Conservation (phyloP, 1,284 basidiomycete species). For the Sporisorium scitamineum region DNA sequence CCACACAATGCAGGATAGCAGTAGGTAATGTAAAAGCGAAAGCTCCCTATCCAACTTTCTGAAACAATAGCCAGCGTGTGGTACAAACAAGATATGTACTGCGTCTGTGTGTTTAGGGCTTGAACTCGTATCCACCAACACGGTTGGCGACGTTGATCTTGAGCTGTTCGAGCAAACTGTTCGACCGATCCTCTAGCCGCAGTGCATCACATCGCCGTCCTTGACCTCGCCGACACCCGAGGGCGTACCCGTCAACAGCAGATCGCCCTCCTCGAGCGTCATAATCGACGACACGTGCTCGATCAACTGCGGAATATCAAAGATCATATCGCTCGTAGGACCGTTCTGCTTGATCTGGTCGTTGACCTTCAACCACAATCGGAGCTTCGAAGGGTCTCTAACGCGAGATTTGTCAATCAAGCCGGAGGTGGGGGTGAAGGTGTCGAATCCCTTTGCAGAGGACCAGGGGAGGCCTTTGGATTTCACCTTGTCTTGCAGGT, state of each 20-base stretch:
- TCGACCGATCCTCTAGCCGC: conserved; percentile 77
- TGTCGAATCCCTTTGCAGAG: conserved; percentile 89
- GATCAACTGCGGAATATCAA: conserved; percentile 88
- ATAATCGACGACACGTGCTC: conserved; percentile 94
- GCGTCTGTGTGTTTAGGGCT: conserved; percentile 14
- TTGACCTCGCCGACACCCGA: conserved; percentile 85
- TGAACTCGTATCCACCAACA: conserved; percentile 78
- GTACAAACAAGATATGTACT: neutral
- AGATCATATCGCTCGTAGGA: conserved; percentile 90
- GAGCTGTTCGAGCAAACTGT: conserved; percentile 76
- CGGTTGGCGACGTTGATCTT: conserved; percentile 78
- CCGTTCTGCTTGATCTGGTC: conserved; percentile 85
- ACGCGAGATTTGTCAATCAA: conserved; percentile 84
- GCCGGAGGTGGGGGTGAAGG: conserved; percentile 80
- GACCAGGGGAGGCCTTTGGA: conserved; percentile 94
- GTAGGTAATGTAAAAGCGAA: neutral
- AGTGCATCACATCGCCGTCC: conserved; percentile 83
- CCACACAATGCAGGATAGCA: neutral
- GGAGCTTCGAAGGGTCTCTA: conserved; percentile 80
- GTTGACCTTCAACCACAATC: conserved; percentile 85
- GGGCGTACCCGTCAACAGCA: conserved; percentile 73
- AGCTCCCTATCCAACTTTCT: neutral
- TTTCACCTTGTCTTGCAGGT: conserved; percentile 93
- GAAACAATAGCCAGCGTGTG: neutral
- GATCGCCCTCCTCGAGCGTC: conserved; percentile 82